phyloP scores from a whole-genome alignment of 768 basidiomycete species.

The Tricholomella constricta region DNA sequence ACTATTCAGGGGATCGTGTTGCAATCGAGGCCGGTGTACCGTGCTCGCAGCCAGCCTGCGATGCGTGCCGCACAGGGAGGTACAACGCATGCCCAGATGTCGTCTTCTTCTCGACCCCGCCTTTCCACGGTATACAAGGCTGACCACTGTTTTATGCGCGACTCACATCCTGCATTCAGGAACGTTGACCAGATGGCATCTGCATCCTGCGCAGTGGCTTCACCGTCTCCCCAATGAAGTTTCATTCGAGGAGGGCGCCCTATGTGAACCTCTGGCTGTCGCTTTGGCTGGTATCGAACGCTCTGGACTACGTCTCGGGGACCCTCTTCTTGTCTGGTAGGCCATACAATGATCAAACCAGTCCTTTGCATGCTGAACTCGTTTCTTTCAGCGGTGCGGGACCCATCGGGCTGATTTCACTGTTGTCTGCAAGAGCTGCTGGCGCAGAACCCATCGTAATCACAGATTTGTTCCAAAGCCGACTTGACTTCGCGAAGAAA shows the following conservation, averaged over 20 bases:
- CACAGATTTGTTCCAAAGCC: conserved; percentile 65
- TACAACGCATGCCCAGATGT: conserved; percentile 64
- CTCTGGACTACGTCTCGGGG: conserved; percentile 63
- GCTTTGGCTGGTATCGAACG: conserved; percentile 71
- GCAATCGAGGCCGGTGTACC: conserved; percentile 73
- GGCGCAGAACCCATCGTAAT: conserved; percentile 72
- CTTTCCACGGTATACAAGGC: conserved; percentile 53
- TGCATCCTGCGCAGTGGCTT: conserved; percentile 69
- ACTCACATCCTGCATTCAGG: conserved; percentile 34
- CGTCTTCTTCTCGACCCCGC: conserved; percentile 73
- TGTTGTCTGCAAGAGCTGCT: conserved; percentile 66
- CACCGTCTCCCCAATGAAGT: conserved; percentile 64
- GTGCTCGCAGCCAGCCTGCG: conserved; percentile 62
- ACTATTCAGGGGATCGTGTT: conserved; percentile 56
- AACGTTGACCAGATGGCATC: conserved; percentile 64
- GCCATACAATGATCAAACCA: not conserved
- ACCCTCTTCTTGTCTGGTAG: conserved; percentile 63
- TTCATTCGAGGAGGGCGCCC: conserved; percentile 66
- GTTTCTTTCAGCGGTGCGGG: conserved; percentile 54
- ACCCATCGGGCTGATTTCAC: conserved; percentile 63
- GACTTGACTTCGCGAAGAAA: conserved; percentile 66
- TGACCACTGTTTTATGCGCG: not conserved
- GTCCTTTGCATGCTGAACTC: not conserved
- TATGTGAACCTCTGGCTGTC: conserved; percentile 69
- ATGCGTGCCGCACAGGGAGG: conserved; percentile 60